phyloP scores from a whole-genome alignment of 352 stramenopile species.

The Pythium sukuiense region DNA sequence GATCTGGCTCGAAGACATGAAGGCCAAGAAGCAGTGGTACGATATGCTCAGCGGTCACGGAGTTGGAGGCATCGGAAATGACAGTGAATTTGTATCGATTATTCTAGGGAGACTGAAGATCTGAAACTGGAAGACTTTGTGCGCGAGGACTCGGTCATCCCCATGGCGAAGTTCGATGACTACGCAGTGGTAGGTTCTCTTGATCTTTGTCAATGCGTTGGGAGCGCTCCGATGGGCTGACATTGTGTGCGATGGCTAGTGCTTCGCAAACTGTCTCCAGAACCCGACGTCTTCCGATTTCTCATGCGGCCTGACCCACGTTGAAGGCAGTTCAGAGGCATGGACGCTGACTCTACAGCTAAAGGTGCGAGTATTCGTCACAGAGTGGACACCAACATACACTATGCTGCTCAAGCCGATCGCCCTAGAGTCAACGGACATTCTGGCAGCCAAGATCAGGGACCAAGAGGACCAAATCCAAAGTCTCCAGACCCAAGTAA shows the following conservation, averaged over 20 bases:
- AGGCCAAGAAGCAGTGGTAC: slow-evolving; percentile 16
- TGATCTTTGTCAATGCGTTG: background rate
- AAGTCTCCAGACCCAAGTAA: background rate
- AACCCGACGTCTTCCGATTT: background rate
- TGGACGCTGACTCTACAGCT: slow-evolving; percentile 11
- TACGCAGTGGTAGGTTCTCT: slow-evolving; percentile 6
- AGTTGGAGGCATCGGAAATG: no score
- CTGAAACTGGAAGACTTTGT: background rate
- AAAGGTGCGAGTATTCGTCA: slow-evolving; percentile 9
- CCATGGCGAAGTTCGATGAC: slow-evolving; percentile 13
- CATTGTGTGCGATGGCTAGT: background rate
- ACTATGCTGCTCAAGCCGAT: slow-evolving; percentile 14
- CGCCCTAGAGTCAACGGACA: slow-evolving; percentile 4
- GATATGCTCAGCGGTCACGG: background rate
- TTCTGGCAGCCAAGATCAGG: slow-evolving; percentile 16
- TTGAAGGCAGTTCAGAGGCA: background rate
- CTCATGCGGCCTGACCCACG: background rate
- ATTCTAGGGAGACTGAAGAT: background rate
- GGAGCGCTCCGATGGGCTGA: no score
- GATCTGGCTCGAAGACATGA: slow-evolving; percentile 16
- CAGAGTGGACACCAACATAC: slow-evolving; percentile 15
- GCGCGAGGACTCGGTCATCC: background rate
- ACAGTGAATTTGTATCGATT: no score
- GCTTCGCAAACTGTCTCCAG: slow-evolving; percentile 9
- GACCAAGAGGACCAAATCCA: slow-evolving; percentile 21